A percentile compares a stretch with the other conserved stretches of the same genome.
Evolutionary conservation across 202 grass and related monocot genomes (phyloP).

Genomic region (Schoenoplectus triqueter): DNA sequence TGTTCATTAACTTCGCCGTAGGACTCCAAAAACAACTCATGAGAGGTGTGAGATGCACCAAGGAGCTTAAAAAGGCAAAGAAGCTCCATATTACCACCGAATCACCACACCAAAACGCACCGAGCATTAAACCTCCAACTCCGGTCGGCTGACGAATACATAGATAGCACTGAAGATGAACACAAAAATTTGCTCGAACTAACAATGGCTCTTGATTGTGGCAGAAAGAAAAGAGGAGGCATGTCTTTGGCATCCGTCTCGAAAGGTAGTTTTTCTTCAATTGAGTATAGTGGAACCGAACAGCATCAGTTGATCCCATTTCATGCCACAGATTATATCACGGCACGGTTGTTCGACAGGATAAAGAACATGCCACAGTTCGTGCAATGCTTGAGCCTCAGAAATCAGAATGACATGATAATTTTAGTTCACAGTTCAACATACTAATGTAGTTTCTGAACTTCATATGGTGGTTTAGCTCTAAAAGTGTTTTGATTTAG

Average conservation of each 20-base stretch:
- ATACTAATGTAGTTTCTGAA: neutral
- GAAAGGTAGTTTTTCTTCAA: slow-evolving; percentile 41
- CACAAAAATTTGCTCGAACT: slow-evolving; percentile 50
- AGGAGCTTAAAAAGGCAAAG: slow-evolving; percentile 39
- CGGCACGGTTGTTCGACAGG: slow-evolving; percentile 41
- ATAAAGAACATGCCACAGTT: slow-evolving; percentile 44
- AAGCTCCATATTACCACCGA: slow-evolving; percentile 5
- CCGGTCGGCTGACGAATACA: slow-evolving; percentile 66
- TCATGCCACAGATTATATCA: slow-evolving; percentile 9
- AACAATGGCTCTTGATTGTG: slow-evolving; percentile 38
- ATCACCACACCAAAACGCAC: slow-evolving; percentile 41
- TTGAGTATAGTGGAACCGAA: slow-evolving; percentile 44
- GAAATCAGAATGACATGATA: slow-evolving; percentile 61
- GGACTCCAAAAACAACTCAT: slow-evolving; percentile 83
- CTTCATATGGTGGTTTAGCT: neutral
- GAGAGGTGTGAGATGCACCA: slow-evolving; percentile 43
- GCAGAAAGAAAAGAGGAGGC: slow-evolving; percentile 11
- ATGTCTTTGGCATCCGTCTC: slow-evolving; percentile 37
- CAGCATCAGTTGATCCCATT: slow-evolving; percentile 33
- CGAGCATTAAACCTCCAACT: slow-evolving; percentile 67
- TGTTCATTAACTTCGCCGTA: slow-evolving; percentile 80
- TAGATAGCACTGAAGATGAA: slow-evolving; percentile 48
- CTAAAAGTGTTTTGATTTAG: neutral
- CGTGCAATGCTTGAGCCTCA: slow-evolving; percentile 52
- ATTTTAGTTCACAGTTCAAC: neutral